A percentile compares a stretch with the other conserved stretches of the same genome.
phyloP scores from a whole-genome alignment of 2,329 filamentous ascomycete species.

The Diplodia mutila region DNA sequence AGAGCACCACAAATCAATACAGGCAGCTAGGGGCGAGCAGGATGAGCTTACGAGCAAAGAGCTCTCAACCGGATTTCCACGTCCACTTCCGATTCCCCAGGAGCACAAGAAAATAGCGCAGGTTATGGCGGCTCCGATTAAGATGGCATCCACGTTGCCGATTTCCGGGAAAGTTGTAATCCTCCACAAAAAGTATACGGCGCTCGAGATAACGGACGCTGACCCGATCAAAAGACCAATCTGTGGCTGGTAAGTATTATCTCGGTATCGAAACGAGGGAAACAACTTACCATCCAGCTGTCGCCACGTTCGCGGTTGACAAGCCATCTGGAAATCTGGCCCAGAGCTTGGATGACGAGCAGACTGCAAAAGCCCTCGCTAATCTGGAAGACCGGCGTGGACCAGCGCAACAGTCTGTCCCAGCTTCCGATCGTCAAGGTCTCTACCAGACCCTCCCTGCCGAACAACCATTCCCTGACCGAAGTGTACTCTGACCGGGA shows the following conservation, averaged over 20 bases:
- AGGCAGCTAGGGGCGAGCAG: no score
- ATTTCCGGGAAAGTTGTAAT: slow-evolving; percentile 93
- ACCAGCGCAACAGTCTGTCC: slow-evolving; percentile 87
- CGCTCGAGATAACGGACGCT: slow-evolving; percentile 88
- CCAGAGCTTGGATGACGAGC: slow-evolving; percentile 90
- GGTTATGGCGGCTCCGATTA: slow-evolving; percentile 91
- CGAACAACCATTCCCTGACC: slow-evolving; percentile 84
- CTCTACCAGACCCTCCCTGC: slow-evolving; percentile 81
- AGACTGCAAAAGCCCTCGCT: slow-evolving; percentile 96
- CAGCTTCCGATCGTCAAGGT: slow-evolving; percentile 79
- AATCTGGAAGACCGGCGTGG: slow-evolving; percentile 91
- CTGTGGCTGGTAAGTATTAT: slow-evolving; percentile 55
- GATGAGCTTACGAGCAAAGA: slow-evolving; percentile 66
- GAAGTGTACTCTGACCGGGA: slow-evolving; percentile 67
- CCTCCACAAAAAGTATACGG: slow-evolving; percentile 94
- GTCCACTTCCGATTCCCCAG: slow-evolving; percentile 90
- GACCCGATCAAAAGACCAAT: slow-evolving; percentile 87
- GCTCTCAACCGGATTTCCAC: slow-evolving; percentile 93
- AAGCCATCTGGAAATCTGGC: slow-evolving; percentile 91
- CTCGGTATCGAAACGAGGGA: background rate
- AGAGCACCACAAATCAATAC: slow-evolving; percentile 25
- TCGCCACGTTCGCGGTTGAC: slow-evolving; percentile 93
- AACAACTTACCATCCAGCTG: slow-evolving; percentile 82
- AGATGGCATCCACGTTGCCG: slow-evolving; percentile 84
- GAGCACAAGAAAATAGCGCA: slow-evolving; percentile 90